Percentiles rank a stretch among this genome's conserved stretches.
These are phyloP conservation scores for Polyporus tsugae DNA, from an alignment of 1,284 basidiomycete species.

Conservation along the genomic window DNA sequence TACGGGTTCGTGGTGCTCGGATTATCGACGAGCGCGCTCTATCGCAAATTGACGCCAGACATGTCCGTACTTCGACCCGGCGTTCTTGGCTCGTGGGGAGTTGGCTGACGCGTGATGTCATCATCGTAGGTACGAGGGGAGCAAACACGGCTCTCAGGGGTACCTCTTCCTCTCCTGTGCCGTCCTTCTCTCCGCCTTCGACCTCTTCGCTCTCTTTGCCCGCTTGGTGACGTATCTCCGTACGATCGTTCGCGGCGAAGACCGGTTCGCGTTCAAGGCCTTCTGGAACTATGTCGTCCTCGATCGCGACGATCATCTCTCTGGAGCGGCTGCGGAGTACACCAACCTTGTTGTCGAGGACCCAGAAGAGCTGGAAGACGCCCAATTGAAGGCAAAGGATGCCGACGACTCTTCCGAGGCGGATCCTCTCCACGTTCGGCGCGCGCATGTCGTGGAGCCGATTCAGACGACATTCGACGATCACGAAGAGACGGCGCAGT, in stretches of 20 bases:
- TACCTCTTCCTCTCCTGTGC: constrained; percentile 59
- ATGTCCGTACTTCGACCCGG: constrained; percentile 63
- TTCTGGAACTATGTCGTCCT: constrained; percentile 68
- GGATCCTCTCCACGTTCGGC: constrained; percentile 32
- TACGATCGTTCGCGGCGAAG: constrained; percentile 44
- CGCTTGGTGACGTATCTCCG: constrained; percentile 59
- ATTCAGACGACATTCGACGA: constrained; percentile 46
- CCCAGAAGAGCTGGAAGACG: constrained; percentile 58
- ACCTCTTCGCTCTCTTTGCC: constrained; percentile 56
- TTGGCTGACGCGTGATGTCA: constrained; percentile 29
- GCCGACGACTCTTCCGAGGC: constrained; percentile 29
- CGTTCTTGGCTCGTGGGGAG: constrained; percentile 15
- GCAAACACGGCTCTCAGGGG: constrained; percentile 67
- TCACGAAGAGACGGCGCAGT: constrained; percentile 48
- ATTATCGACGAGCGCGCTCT: constrained; percentile 68
- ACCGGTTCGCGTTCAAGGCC: constrained; percentile 52
- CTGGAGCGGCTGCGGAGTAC: constrained; percentile 50
- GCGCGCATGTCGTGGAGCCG: constrained; percentile 36
- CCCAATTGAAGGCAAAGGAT: constrained; percentile 44
- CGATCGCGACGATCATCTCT: constrained; percentile 48
- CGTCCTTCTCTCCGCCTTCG: constrained; percentile 63
- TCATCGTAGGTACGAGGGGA: constrained; percentile 69
- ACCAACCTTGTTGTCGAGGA: constrained; percentile 62
- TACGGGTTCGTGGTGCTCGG: constrained; percentile 65
- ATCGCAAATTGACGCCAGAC: constrained; percentile 79